Conservation (phyloP, 108 stramenopile species). For the Cylindrotheca closterium region DNA sequence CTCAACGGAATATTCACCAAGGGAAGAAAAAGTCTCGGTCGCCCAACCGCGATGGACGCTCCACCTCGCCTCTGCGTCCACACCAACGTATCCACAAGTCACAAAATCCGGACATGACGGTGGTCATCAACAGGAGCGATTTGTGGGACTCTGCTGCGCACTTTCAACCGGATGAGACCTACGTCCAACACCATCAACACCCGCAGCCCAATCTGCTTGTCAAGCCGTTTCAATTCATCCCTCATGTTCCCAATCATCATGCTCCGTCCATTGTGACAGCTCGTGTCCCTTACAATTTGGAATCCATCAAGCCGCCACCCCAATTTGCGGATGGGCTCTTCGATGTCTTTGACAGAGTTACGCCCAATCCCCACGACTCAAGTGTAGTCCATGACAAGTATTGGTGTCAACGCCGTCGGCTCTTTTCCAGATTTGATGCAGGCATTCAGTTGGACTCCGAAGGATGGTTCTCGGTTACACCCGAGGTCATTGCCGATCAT, state of each 20-base stretch:
- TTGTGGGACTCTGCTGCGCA: conserved; percentile 49
- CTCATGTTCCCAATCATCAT: not conserved
- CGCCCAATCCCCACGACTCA: conserved; percentile 69
- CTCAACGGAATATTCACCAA: conserved; percentile 1
- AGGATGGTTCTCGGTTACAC: conserved; percentile 97
- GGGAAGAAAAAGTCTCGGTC: conserved; percentile 12
- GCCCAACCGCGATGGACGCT: conserved; percentile 1
- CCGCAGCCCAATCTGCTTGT: conserved; percentile 8
- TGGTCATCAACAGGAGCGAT: conserved; percentile 47
- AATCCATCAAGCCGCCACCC: conserved; percentile 7
- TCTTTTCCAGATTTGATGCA: conserved; percentile 88
- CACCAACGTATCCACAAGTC: conserved; percentile 9
- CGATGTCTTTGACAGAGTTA: conserved; percentile 36
- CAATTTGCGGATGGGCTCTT: not conserved
- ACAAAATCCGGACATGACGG: conserved; percentile 45
- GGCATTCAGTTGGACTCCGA: conserved; percentile 91
- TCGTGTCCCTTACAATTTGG: conserved; percentile 32
- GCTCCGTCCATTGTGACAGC: conserved; percentile 20
- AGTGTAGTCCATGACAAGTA: conserved; percentile 87
- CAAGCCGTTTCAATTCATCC: conserved; percentile 23
- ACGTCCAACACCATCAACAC: conserved; percentile 16
- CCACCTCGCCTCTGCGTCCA: conserved; percentile 11
- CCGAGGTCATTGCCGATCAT: conserved; percentile 91
- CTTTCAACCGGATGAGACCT: conserved; percentile 31
- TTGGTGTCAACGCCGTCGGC: conserved; percentile 91